A percentile compares a stretch with the other conserved stretches of the same genome.
These are phyloP conservation scores for Spongospora subterranea DNA, from an alignment of 208 protist species.

Conservation along the genomic window DNA sequence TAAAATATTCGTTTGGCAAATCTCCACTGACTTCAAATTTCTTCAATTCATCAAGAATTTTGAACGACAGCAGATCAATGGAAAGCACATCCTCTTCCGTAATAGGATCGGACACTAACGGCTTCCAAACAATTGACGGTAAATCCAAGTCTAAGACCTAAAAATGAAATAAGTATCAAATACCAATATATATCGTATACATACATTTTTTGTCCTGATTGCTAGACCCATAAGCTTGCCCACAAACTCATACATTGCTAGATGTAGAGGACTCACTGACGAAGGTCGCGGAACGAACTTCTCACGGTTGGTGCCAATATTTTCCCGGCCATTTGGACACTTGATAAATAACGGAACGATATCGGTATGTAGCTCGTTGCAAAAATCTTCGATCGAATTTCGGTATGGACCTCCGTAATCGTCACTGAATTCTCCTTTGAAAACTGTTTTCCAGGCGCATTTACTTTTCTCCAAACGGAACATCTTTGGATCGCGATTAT, in stretches of 20 bases:
- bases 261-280: not conserved
- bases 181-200: not conserved
- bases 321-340: constrained; percentile 62
- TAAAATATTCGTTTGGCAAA: constrained; percentile 49
- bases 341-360: constrained; percentile 64
- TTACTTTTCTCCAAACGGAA: constrained; percentile 57
- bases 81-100: constrained; percentile 43
- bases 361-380: constrained; percentile 65
- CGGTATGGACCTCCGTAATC: constrained; percentile 72
- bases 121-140: constrained; percentile 70
- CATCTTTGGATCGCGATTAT: constrained; percentile 55
- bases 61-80: constrained; percentile 62
- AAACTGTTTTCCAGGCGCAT: constrained; percentile 59
- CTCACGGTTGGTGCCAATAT: constrained; percentile 66
- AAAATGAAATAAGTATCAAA: not conserved
- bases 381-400: constrained; percentile 66
- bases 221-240: constrained; percentile 70
- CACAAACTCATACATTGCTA: constrained; percentile 68
- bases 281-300: constrained; percentile 65
- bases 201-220: constrained; percentile 62
- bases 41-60: constrained; percentile 62
- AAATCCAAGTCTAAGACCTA: constrained; percentile 63
- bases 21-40: constrained; percentile 47
- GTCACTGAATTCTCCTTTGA: constrained; percentile 66
- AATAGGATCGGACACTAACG: constrained; percentile 55